Evolutionary conservation across 371 early-diverging fungal genomes (phyloP).

Genomic region (Rhizopus arrhizus): DNA sequence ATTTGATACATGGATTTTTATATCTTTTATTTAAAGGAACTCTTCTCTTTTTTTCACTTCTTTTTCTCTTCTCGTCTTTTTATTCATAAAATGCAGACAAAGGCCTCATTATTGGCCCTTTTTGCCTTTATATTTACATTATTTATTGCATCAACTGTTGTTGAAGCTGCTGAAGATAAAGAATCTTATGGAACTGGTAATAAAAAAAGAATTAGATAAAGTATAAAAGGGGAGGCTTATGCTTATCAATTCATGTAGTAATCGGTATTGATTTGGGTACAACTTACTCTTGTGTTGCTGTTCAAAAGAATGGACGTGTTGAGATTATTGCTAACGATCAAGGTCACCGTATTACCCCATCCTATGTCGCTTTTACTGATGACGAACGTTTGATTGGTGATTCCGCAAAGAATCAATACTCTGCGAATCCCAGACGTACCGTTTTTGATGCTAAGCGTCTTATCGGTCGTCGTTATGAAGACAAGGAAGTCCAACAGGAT

Average conservation of each 20-base stretch:
- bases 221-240: too few species aligned
- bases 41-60: slow-evolving; percentile 17
- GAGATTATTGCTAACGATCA: slow-evolving; percentile 82
- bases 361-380: slow-evolving; percentile 86
- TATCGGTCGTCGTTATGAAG: slow-evolving; percentile 85
- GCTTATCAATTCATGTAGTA: slow-evolving; percentile 21
- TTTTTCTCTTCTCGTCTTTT: slow-evolving; percentile 28
- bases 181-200: slow-evolving; percentile 58
- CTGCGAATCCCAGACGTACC: slow-evolving; percentile 85
- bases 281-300: slow-evolving; percentile 97
- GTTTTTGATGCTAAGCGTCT: slow-evolving; percentile 96
- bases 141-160: slow-evolving; percentile 37
- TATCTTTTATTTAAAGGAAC: slow-evolving; percentile 14
- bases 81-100: slow-evolving; percentile 41
- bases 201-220: neutral
- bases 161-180: slow-evolving; percentile 43
- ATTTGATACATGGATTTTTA: slow-evolving; percentile 44
- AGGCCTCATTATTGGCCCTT: slow-evolving; percentile 51
- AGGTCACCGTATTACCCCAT: slow-evolving; percentile 88
- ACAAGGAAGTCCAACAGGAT: slow-evolving; percentile 84
- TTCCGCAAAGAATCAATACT: slow-evolving; percentile 84
- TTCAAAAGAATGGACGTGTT: slow-evolving; percentile 89
- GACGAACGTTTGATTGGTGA: slow-evolving; percentile 87
- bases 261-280: slow-evolving; percentile 93
- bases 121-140: slow-evolving; percentile 46